Base-by-base conservation (phyloP, 2,329 filamentous ascomycete species). In the Penicillium psychrosexuale region DNA sequence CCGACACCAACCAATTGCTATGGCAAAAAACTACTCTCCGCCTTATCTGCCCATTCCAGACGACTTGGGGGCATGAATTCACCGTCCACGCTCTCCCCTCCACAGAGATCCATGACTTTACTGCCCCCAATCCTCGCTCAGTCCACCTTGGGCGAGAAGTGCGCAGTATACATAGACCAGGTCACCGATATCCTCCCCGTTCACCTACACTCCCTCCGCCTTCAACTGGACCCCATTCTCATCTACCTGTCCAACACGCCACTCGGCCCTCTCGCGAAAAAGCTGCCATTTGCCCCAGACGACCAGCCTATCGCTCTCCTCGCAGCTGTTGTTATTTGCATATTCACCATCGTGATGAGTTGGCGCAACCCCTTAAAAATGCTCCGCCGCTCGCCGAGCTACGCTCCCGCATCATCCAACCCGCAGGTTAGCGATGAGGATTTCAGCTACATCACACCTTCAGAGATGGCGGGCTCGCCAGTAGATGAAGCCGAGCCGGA, bases 71-170 rank as follows among this genome's bases (percentile, higher is more conserved):
- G 49, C 56, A 65, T 59, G 54, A 61, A 59, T 61, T 58, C 44
- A 58, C 53, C 36, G 59, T n/a, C 51, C 31, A 43, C 37, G 47
- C 53, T 34, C 47, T 52, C 22, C 33, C 48, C 48, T 47, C 45
- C 58, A 31, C 36, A 61, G 58, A 62, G 63, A 66, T 70, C 70
- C 64, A 72, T 75, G 73, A 75, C 64, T 65, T 61, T 72, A 60
- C 66, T 71, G 64, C 68, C 71, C 50, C 71, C 69, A 56, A 65
- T 67, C 51, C 59, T 71, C 64, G 65, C 68, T 64, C 63, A 71
- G 66, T 70, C 71, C 65, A 70, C 69, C 51, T 63, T 74, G 68
- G 70, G 71, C 65, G 70, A 75, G 68, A 73, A 71, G 65, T 72
- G 71, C 58, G 66, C 72, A 57, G 66, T 69, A 36, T 75, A 75